Conservation (phyloP, 208 protist genomes). For the Trypanosoma boissoni region DNA sequence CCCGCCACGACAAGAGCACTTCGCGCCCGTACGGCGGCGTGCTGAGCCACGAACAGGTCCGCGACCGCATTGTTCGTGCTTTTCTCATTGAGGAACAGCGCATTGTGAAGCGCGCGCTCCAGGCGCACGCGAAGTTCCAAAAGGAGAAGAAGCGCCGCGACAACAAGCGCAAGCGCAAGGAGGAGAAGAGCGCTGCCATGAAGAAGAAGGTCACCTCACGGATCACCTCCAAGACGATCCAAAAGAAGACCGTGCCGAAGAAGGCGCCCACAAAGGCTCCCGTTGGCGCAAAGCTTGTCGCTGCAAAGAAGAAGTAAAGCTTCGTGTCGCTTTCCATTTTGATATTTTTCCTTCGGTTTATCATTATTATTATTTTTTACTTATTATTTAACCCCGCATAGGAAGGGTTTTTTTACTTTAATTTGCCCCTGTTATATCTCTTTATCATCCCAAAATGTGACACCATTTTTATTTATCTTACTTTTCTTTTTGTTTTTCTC, state of each 20-base stretch:
- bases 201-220: conserved; percentile 34
- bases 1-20: conserved; percentile 94
- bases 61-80: conserved; percentile 96
- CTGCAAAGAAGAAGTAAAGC: conserved; percentile 36
- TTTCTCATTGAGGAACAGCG: conserved; percentile 99
- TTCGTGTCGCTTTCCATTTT: not conserved
- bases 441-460: too few species aligned
- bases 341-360: conserved; percentile 3
- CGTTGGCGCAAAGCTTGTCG: conserved; percentile 72
- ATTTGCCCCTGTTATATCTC: too few species aligned
- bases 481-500: conserved; percentile 3
- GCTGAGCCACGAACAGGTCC: conserved; percentile 93
- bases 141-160: conserved; percentile 57
- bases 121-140: conserved; percentile 69
- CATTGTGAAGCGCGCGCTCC: conserved; percentile 94
- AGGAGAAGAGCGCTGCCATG: conserved; percentile 54
- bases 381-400: not conserved
- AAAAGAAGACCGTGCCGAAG: conserved; percentile 5
- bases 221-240: conserved; percentile 30
- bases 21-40: conserved; percentile 97
- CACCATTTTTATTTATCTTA: not conserved
- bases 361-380: conserved; percentile 18
- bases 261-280: conserved; percentile 38
- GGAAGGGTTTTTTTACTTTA: too few species aligned
- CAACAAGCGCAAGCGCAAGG: conserved; percentile 77